Conservation (phyloP, 257 asterid species). For the Penstemon eatonii region DNA sequence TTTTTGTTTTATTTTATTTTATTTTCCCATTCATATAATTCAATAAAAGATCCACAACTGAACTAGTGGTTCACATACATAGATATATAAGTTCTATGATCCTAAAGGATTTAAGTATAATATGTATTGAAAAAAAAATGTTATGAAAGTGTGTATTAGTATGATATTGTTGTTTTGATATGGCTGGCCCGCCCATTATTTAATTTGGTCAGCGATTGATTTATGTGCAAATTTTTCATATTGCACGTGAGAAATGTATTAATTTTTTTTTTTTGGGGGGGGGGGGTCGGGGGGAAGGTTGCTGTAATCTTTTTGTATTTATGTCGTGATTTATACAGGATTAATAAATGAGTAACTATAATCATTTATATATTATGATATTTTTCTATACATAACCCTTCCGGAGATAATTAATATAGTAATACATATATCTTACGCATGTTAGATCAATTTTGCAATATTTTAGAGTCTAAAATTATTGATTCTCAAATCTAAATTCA, state of each 20-base stretch:
- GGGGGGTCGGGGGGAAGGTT: no score
- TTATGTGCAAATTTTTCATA: neutral
- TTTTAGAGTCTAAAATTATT: no score
- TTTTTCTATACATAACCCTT: no score
- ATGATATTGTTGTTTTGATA: neutral
- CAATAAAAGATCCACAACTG: slow-evolving; percentile 27
- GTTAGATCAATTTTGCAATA: no score
- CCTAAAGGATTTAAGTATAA: neutral
- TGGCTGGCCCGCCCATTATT: neutral
- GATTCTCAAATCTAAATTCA: no score
- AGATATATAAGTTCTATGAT: neutral
- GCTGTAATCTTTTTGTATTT: no score
- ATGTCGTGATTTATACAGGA: no score
- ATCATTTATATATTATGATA: no score
- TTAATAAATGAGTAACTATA: no score
- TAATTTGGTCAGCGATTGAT: neutral
- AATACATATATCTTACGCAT: no score
- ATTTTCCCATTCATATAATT: slow-evolving; percentile 8
- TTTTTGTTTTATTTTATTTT: neutral
- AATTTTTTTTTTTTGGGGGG: no score
- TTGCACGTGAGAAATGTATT: neutral
- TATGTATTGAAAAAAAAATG: neutral
- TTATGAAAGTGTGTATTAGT: neutral
- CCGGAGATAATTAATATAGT: no score
- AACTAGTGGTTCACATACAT: slow-evolving; percentile 18